Percentiles rank a stretch among this genome's conserved stretches.
phyloP scores from a whole-genome alignment of 2,329 filamentous ascomycete species.

The Blastomyces gilchristii region DNA sequence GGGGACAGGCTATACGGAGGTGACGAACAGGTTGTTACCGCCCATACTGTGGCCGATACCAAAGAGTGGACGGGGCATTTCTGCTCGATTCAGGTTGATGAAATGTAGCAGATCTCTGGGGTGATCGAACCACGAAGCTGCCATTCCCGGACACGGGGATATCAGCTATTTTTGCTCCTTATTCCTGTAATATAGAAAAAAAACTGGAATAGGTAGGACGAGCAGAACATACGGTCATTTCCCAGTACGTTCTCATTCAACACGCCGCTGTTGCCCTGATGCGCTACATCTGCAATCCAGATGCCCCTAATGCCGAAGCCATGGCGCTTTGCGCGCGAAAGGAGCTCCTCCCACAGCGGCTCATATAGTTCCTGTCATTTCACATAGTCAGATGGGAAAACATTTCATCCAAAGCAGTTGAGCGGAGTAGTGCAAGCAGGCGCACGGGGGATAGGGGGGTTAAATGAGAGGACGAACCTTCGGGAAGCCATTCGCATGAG shows the following conservation, averaged over 20 bases:
- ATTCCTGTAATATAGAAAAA: background rate
- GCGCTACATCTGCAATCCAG: conserved; percentile 83
- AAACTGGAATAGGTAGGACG: background rate
- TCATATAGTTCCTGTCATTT: conserved; percentile 71
- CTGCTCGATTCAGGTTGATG: conserved; percentile 68
- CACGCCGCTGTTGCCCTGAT: conserved; percentile 69
- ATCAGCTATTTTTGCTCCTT: conserved; percentile 13
- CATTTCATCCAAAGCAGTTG: background rate
- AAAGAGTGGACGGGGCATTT: conserved; percentile 72
- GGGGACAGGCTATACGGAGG: background rate
- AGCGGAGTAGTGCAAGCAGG: background rate
- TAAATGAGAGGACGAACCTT: conserved; percentile 50
- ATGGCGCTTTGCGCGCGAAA: conserved; percentile 45
- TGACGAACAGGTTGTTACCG: conserved; percentile 52
- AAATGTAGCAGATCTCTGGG: conserved; percentile 74
- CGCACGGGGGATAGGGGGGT: background rate
- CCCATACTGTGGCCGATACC: conserved; percentile 88
- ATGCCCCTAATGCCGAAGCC: conserved; percentile 67
- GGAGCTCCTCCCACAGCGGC: conserved; percentile 77
- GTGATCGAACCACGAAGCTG: conserved; percentile 79
- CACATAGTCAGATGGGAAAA: background rate
- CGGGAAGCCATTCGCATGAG: conserved; percentile 85
- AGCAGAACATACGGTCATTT: conserved; percentile 60
- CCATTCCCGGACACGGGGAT: background rate
- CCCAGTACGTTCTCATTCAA: conserved; percentile 68